Conservation (phyloP, 2,329 filamentous ascomycete species). For the Zopfia rhizophila region DNA sequence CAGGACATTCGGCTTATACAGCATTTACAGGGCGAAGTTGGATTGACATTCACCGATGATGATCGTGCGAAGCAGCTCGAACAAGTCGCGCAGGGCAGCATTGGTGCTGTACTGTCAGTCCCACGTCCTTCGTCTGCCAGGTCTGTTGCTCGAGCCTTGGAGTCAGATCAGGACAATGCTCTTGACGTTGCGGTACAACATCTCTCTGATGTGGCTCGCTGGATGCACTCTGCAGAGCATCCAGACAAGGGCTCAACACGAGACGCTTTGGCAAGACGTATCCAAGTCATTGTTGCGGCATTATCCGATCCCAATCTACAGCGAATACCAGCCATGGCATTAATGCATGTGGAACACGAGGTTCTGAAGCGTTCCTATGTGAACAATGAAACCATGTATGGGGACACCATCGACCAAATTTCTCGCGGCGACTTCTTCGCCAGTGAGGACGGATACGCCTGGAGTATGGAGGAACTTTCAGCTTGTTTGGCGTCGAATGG, state of each 20-base stretch:
- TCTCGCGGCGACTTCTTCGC: conserved; percentile 18
- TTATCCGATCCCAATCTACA: conserved; percentile 14
- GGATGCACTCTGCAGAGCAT: background rate
- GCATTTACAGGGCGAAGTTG: too few relatives aligned
- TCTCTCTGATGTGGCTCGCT: too few relatives aligned
- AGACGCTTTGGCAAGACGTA: conserved; percentile 13
- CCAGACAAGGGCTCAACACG: background rate
- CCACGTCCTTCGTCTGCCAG: too few relatives aligned
- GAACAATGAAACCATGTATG: conserved; percentile 22
- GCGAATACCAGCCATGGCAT: background rate
- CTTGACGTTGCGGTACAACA: too few relatives aligned
- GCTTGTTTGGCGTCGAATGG: conserved; percentile 24
- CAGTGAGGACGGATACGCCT: conserved; percentile 25
- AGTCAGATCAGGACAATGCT: too few relatives aligned
- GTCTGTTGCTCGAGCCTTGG: too few relatives aligned
- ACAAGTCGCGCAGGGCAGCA: too few relatives aligned
- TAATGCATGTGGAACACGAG: conserved; percentile 21
- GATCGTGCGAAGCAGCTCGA: too few relatives aligned
- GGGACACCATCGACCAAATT: conserved; percentile 16
- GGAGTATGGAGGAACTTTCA: conserved; percentile 28
- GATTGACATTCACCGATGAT: too few relatives aligned
- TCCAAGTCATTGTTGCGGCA: conserved; percentile 3
- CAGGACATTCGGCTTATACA: too few relatives aligned
- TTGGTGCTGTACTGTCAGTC: too few relatives aligned
- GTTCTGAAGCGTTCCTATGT: conserved; percentile 13